Percentiles rank a stretch among this genome's conserved stretches.
Evolutionary conservation across 2,329 filamentous ascomycete species (phyloP).

Genomic region (Claviceps capensis): DNA sequence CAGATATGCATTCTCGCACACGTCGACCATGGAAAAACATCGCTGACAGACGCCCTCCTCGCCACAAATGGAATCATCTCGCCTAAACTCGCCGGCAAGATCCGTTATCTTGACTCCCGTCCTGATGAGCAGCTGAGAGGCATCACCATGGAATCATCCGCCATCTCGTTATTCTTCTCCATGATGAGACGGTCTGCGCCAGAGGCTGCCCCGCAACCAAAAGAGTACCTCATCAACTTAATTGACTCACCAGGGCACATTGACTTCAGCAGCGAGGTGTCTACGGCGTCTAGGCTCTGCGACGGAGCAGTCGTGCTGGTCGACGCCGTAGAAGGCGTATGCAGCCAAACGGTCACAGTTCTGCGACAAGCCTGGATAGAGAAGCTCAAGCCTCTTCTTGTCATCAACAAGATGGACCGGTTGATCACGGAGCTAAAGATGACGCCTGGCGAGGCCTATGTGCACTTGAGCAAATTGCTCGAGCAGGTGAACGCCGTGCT

Average conservation of each 20-base stretch:
- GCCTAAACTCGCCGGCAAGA: constrained; percentile 91
- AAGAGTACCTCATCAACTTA: constrained; percentile 91
- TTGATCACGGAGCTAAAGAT: constrained; percentile 90
- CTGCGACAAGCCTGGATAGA: constrained; percentile 90
- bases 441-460: constrained; percentile 78
- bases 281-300: constrained; percentile 83
- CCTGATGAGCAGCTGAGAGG: constrained; percentile 92
- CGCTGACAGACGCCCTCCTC: constrained; percentile 86
- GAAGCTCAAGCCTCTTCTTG: constrained; percentile 83
- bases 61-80: constrained; percentile 99
- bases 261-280: constrained; percentile 97
- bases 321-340: constrained; percentile 94
- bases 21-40: constrained; percentile 97
- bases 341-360: constrained; percentile 96
- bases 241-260: constrained; percentile 98
- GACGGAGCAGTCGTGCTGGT: constrained; percentile 91
- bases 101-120: constrained; percentile 90
- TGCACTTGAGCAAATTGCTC: constrained; percentile 74
- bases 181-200: constrained; percentile 64
- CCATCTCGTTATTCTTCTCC: constrained; percentile 92
- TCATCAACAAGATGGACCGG: constrained; percentile 97
- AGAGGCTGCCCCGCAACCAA: constrained; percentile 54
- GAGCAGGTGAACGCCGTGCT: constrained; percentile 97
- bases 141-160: constrained; percentile 99
- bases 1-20: constrained; percentile 93